Conservation (phyloP, 2,329 filamentous ascomycete species). For the Xylariaceae sp. region DNA sequence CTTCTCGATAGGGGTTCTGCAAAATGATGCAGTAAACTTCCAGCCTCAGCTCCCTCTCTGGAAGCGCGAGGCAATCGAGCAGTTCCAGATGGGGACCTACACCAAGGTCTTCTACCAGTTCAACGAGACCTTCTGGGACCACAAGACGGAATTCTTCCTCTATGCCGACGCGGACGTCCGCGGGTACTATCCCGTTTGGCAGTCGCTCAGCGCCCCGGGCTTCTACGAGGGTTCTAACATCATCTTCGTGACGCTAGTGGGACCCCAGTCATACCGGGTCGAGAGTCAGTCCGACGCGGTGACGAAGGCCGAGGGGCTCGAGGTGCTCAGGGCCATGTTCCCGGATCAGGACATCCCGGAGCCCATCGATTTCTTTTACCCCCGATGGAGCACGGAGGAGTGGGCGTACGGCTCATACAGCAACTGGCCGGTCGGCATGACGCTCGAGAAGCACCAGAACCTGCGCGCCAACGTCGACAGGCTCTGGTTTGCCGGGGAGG, state of each 20-base stretch:
- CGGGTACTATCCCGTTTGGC: conserved; percentile 53
- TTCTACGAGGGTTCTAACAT: conserved; percentile 59
- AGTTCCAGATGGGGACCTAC: conserved; percentile 65
- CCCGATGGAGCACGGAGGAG: conserved; percentile 46
- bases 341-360: conserved; percentile 51
- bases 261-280: conserved; percentile 49
- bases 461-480: conserved; percentile 57
- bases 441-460: conserved; percentile 61
- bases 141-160: conserved; percentile 39
- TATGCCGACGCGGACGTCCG: conserved; percentile 40
- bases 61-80: conserved; percentile 59
- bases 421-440: conserved; percentile 61
- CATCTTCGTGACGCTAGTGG: conserved; percentile 59
- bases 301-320: conserved; percentile 52
- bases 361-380: conserved; percentile 55
- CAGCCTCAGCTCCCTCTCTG: conserved; percentile 53
- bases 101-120: conserved; percentile 70
- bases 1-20: conserved; percentile 63
- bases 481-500: conserved; percentile 62
- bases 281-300: conserved; percentile 55
- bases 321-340: conserved; percentile 57
- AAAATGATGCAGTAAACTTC: conserved; percentile 55
- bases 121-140: conserved; percentile 59
- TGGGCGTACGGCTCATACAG: conserved; percentile 58
- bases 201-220: conserved; percentile 52